These are phyloP conservation scores for Nothopassalora personata DNA, from an alignment of 2,329 filamentous ascomycete genomes.

Conservation along the genomic window DNA sequence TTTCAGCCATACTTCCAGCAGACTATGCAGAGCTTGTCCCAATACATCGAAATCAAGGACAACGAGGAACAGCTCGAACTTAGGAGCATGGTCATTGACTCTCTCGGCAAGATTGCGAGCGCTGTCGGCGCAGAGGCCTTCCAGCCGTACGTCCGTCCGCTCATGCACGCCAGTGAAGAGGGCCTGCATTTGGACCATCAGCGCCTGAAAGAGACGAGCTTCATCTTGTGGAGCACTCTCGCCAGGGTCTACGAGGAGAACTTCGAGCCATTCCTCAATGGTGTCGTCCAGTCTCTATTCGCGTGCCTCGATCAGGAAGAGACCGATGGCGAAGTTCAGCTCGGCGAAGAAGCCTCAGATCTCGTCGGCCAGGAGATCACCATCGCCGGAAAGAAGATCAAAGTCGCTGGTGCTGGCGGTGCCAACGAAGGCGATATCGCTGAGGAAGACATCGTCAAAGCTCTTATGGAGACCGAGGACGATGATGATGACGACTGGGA, in stretches of 20 bases:
- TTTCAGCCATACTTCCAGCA: slow-evolving; percentile 90
- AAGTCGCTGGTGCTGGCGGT: slow-evolving; percentile 59
- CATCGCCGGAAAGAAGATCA: slow-evolving; percentile 78
- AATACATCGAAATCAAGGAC: slow-evolving; percentile 79
- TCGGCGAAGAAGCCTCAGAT: slow-evolving; percentile 68
- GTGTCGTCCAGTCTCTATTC: slow-evolving; percentile 74
- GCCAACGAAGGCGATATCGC: slow-evolving; percentile 50
- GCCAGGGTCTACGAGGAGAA: slow-evolving; percentile 88
- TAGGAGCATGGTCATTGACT: slow-evolving; percentile 82
- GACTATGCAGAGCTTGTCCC: slow-evolving; percentile 83
- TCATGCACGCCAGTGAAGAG: slow-evolving; percentile 91
- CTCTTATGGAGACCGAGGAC: slow-evolving; percentile 43
- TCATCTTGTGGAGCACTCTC: slow-evolving; percentile 92
- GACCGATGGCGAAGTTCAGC: slow-evolving; percentile 68
- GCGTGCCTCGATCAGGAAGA: slow-evolving; percentile 87
- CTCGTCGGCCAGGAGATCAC: slow-evolving; percentile 71
- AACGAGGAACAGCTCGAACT: slow-evolving; percentile 85
- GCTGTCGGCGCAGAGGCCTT: slow-evolving; percentile 83
- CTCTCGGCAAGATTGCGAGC: slow-evolving; percentile 85
- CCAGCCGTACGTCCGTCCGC: slow-evolving; percentile 81
- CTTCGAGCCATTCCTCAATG: slow-evolving; percentile 71
- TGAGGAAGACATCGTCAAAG: slow-evolving; percentile 47
- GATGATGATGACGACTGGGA: slow-evolving; percentile 79
- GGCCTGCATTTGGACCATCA: slow-evolving; percentile 83
- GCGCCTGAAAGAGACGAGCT: slow-evolving; percentile 88